Evolutionary conservation across 1,139 yeast species (phyloP), one percentile per base, ranked within the genome.

Genomic region (Hyphopichia pseudoburtonii): DNA sequence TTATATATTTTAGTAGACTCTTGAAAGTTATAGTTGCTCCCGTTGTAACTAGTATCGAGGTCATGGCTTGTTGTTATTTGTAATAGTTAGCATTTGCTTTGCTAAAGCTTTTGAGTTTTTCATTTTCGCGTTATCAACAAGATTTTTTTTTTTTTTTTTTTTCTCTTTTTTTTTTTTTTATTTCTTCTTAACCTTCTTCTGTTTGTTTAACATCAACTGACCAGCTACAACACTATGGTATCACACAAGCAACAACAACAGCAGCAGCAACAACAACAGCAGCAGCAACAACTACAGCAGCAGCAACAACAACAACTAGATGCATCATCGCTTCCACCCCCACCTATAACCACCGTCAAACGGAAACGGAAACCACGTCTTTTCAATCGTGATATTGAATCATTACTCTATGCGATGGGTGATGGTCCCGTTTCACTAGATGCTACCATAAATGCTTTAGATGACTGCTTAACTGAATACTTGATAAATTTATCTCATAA

Each of bases 21-120:
- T 70, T 66, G 56, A 88, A 88, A 0, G 95, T 85, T 10, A 83
- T 87, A 0, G 96, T 87, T 2, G 95, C 96, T 0, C 96, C 96
- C 1, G 94, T 84, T 0, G 95, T 81, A 8, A 85, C 79, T 29
- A 82, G 62, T 2, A 76, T 56, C 5, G 48, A 37, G 15, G 39
- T 24, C 57, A 51, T 53, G 18, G 17, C n/a, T n/a, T n/a, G n/a
- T n/a, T n/a, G n/a, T n/a, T n/a, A n/a, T n/a, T n/a, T n/a, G n/a
- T n/a, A n/a, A n/a, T n/a, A n/a, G n/a, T n/a, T n/a, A n/a, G n/a
- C n/a, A n/a, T n/a, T n/a, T n/a, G n/a, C n/a, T n/a, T n/a, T n/a
- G n/a, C n/a, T n/a, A n/a, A n/a, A n/a, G n/a, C n/a, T n/a, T n/a
- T n/a, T n/a, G n/a, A n/a, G n/a, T n/a, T n/a, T n/a, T n/a, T n/a